These are phyloP conservation scores for Helianthus annuus DNA, from an alignment of 129 eudicot genomes.

Conservation along the genomic window HanXRQr2.0-SUNRISE NC_035444.2:9379477-9379976, in stretches of 20 bases:
- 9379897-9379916: constrained; percentile 60
- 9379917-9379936: constrained; percentile 88
- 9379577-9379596: too few relatives aligned
- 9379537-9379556: too few relatives aligned
- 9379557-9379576: too few relatives aligned
- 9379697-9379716: not conserved
- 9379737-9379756: not conserved
- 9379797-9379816: constrained; percentile 79
- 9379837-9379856: constrained; percentile 64
- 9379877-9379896: constrained; percentile 50
- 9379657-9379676: too few relatives aligned
- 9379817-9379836: constrained; percentile 85
- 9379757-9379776: not conserved
- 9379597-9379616: too few relatives aligned
- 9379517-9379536: too few relatives aligned
- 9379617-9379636: too few relatives aligned
- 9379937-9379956: constrained; percentile 66
- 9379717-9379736: not conserved
- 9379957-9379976: constrained; percentile 90
- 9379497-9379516: too few relatives aligned
- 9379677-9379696: too few relatives aligned
- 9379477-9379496: too few relatives aligned
- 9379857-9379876: constrained; percentile 55
- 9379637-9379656: too few relatives aligned
- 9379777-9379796: constrained; percentile 68